A percentile compares a stretch with the other conserved stretches of the same genome.
Conservation (phyloP, 192 early-diverging fungal species). For the Coemansia interrupta region DNA sequence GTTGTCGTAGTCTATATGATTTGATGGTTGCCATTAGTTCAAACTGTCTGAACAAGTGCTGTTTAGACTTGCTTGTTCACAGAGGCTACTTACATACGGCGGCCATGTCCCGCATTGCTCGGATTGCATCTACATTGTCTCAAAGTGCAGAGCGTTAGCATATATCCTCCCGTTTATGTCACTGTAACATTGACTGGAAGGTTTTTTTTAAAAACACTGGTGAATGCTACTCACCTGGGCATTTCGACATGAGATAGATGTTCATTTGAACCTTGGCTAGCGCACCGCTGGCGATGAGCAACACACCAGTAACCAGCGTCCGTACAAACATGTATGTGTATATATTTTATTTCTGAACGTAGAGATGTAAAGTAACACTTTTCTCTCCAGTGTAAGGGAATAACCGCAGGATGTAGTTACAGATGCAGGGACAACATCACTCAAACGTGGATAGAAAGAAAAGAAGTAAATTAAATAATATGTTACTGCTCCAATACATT, state of each 20-base stretch:
- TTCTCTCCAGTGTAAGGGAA: too few species aligned
- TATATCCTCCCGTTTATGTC: too few species aligned
- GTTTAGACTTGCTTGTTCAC: neutral
- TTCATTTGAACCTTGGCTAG: slow-evolving; percentile 40
- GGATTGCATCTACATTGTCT: slow-evolving; percentile 28
- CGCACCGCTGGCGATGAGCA: neutral
- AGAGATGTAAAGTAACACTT: neutral
- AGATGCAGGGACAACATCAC: neutral
- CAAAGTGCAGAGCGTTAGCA: neutral
- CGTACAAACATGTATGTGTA: too few species aligned
- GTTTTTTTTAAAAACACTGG: neutral
- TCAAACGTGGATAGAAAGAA: neutral
- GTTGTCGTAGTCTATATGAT: slow-evolving; percentile 42
- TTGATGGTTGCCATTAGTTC: neutral
- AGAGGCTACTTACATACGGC: slow-evolving; percentile 40
- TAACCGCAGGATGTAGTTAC: neutral
- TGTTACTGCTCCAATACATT: slow-evolving; percentile 2
- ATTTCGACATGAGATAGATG: slow-evolving; percentile 44
- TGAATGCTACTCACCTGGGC: slow-evolving; percentile 26
- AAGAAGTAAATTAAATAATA: slow-evolving; percentile 8
- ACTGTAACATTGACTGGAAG: neutral
- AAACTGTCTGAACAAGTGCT: too few species aligned
- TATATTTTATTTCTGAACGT: neutral
- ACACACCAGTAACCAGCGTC: neutral
- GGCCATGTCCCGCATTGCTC: slow-evolving; percentile 42